A percentile compares a stretch with the other conserved stretches of the same genome.
These are phyloP conservation scores for Colletotrichum euphorbiae DNA, from an alignment of 2,329 filamentous ascomycete genomes.

Conservation along the genomic window DNA sequence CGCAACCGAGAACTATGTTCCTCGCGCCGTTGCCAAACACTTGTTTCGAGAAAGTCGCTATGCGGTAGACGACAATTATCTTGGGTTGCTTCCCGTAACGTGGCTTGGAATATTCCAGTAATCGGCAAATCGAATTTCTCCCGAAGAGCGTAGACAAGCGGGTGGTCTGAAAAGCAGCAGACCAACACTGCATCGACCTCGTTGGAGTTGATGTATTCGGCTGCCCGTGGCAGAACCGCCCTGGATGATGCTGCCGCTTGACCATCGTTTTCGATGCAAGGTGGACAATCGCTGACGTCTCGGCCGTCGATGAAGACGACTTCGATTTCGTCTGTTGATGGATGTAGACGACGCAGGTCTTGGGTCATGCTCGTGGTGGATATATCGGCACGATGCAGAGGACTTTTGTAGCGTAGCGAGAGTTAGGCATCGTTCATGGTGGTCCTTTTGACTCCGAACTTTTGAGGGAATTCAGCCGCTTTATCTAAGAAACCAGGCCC, in stretches of 20 bases:
- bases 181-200: constrained; percentile 18
- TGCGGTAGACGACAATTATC: constrained; percentile 13
- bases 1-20: constrained; percentile 30
- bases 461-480: background rate
- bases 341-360: constrained; percentile 5
- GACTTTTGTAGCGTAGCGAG: background rate
- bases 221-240: constrained; percentile 10
- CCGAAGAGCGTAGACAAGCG: constrained; percentile 20
- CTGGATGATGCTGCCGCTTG: constrained; percentile 9
- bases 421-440: background rate
- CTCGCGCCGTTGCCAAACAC: constrained; percentile 19
- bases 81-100: constrained; percentile 3
- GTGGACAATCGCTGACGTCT: constrained; percentile 10
- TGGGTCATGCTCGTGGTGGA: constrained; percentile 34
- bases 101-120: too few species aligned
- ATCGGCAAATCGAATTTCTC: background rate
- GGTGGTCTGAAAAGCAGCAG: constrained; percentile 36
- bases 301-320: constrained; percentile 27
- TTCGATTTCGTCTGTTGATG: background rate
- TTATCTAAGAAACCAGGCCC: background rate
- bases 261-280: constrained; percentile 26
- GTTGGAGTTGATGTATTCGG: constrained; percentile 11
- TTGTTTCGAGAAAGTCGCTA: background rate
- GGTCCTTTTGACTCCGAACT: background rate
- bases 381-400: constrained; percentile 35